Evolutionary conservation across 2,329 filamentous ascomycete genomes (phyloP).

Genomic region (Trichoderma citrinoviride): DNA sequence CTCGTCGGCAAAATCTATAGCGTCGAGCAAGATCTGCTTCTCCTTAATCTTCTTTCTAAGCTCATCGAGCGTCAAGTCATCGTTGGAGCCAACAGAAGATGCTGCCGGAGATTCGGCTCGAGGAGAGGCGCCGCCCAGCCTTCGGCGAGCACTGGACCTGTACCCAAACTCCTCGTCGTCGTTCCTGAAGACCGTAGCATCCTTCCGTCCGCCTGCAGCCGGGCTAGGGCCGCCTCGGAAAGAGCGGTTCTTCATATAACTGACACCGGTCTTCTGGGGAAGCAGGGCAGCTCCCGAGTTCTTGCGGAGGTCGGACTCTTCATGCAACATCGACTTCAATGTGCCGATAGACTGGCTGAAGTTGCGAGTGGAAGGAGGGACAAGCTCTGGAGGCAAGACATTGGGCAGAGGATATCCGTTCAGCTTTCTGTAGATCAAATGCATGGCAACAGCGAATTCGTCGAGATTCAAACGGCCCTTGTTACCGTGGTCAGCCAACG

Average conservation of each 20-base stretch:
- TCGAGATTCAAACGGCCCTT: constrained; percentile 92
- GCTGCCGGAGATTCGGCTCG: constrained; percentile 70
- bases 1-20: constrained; percentile 95
- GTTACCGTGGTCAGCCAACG: constrained; percentile 87
- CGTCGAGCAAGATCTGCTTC: constrained; percentile 90
- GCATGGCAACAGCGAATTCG: constrained; percentile 98
- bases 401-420: constrained; percentile 93
- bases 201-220: constrained; percentile 67
- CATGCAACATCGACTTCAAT: constrained; percentile 82
- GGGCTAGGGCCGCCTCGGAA: constrained; percentile 67
- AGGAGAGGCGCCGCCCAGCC: constrained; percentile 75
- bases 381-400: constrained; percentile 82
- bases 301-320: constrained; percentile 88
- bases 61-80: constrained; percentile 84
- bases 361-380: constrained; percentile 92
- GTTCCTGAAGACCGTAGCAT: constrained; percentile 95
- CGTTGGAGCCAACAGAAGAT: constrained; percentile 62
- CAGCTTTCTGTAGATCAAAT: constrained; percentile 94
- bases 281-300: constrained; percentile 84
- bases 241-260: constrained; percentile 93
- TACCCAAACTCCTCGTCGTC: constrained; percentile 93
- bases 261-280: constrained; percentile 95
- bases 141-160: constrained; percentile 85
- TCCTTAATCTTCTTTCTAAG: constrained; percentile 89
- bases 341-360: constrained; percentile 90